Evolutionary conservation across 106 monocot species (phyloP).

Genomic region (Hemerocallis citrina): DNA sequence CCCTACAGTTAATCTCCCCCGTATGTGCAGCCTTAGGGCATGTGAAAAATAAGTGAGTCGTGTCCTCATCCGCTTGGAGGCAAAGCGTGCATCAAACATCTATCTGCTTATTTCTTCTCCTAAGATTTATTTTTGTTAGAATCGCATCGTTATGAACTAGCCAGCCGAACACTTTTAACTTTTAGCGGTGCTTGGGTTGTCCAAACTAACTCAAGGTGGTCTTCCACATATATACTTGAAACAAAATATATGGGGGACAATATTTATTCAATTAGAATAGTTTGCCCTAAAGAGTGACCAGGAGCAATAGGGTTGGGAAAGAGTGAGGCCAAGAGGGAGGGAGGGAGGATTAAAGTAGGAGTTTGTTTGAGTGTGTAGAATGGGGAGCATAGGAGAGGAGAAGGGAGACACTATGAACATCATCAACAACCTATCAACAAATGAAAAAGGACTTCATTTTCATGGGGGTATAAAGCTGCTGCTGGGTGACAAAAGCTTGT

Average conservation of each 20-base stretch:
- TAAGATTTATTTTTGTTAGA: no score
- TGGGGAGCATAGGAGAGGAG: slow-evolving; percentile 7
- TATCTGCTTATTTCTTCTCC: no score
- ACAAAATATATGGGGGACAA: no score
- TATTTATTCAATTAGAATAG: not conserved
- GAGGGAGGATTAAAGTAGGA: slow-evolving; percentile 2
- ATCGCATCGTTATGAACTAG: no score
- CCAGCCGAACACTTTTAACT: no score
- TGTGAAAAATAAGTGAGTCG: no score
- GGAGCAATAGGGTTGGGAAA: not conserved
- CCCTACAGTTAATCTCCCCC: no score
- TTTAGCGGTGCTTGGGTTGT: no score
- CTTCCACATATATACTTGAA: not conserved
- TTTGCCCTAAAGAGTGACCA: not conserved
- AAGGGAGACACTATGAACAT: not conserved
- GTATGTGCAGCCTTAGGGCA: no score
- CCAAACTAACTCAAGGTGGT: not conserved
- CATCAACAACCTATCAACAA: slow-evolving; percentile 3
- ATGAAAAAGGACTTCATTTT: not conserved
- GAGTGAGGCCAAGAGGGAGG: not conserved
- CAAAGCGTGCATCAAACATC: no score
- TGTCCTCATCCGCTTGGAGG: no score
- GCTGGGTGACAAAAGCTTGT: not conserved
- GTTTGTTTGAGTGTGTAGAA: slow-evolving; percentile 10
- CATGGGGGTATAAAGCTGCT: not conserved